Conservation (phyloP, 192 early-diverging fungal species). For the Mortierella antarctica region DNA sequence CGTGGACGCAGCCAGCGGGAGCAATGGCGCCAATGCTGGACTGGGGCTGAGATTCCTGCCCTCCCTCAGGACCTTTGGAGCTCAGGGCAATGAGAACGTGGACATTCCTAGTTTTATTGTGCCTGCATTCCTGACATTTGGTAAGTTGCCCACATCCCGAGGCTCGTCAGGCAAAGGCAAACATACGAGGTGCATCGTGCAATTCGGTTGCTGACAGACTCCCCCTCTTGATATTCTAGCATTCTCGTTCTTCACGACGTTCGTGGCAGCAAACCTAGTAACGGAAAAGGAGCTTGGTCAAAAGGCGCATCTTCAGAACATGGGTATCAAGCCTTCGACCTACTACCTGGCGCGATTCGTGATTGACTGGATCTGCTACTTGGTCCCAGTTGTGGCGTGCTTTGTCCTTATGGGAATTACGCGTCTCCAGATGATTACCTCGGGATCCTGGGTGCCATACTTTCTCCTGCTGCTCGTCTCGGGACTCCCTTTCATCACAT, state of each 20-base stretch:
- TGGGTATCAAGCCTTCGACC: slow-evolving; percentile 33
- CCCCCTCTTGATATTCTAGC: slow-evolving; percentile 6
- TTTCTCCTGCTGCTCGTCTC: slow-evolving; percentile 37
- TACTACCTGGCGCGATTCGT: slow-evolving; percentile 53
- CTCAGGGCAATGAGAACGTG: slow-evolving; percentile 45
- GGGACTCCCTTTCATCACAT: slow-evolving; percentile 43
- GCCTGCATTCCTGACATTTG: slow-evolving; percentile 51
- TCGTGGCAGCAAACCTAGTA: slow-evolving; percentile 41
- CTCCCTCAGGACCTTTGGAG: slow-evolving; percentile 36
- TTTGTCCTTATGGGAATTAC: slow-evolving; percentile 37
- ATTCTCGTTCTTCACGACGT: slow-evolving; percentile 46
- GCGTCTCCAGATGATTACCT: slow-evolving; percentile 44
- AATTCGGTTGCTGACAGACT: neutral
- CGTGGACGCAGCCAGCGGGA: slow-evolving; percentile 28
- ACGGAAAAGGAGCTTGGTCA: slow-evolving; percentile 49
- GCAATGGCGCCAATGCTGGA: slow-evolving; percentile 16
- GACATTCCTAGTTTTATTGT: slow-evolving; percentile 49
- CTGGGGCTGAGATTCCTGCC: slow-evolving; percentile 22
- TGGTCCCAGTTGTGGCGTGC: slow-evolving; percentile 26
- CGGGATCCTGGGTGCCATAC: slow-evolving; percentile 47
- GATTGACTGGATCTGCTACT: slow-evolving; percentile 33
- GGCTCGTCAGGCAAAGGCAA: neutral
- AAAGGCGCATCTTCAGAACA: slow-evolving; percentile 44
- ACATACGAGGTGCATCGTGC: no score
- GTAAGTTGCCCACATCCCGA: slow-evolving; percentile 11